Evolutionary conservation across 164 flowering plant species (phyloP).

Genomic region (Cinnamomum chago): DNA sequence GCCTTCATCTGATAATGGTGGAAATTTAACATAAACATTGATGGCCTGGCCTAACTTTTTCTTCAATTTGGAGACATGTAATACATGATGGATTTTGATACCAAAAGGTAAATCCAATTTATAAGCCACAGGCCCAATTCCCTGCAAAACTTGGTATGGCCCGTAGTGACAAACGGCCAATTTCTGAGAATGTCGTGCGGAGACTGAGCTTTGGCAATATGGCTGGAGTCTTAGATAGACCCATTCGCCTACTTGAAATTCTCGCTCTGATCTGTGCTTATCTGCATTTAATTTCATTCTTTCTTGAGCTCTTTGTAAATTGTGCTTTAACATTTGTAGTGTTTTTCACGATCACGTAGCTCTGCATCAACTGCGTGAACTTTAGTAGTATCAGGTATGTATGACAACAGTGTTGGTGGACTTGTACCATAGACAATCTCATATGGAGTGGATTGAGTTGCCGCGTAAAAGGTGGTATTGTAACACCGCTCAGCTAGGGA

Average conservation of each 20-base stretch:
- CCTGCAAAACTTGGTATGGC: no score
- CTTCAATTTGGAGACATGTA: conserved; percentile 8
- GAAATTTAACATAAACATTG: background rate
- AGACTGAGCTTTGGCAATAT: background rate
- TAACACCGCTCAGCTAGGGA: conserved; percentile 1
- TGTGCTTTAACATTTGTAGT: background rate
- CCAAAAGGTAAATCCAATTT: conserved; percentile 3
- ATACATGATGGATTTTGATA: background rate
- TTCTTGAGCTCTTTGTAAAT: background rate
- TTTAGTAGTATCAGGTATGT: no score
- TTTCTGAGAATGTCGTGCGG: background rate
- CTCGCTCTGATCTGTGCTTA: background rate
- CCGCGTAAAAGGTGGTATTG: background rate
- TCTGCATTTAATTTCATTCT: conserved; percentile 1
- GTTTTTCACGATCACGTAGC: background rate
- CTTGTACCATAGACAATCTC: no score
- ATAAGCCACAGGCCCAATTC: no score
- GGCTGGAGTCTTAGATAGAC: background rate
- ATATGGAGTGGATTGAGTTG: no score
- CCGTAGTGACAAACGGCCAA: no score
- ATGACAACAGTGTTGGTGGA: no score
- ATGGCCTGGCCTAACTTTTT: background rate
- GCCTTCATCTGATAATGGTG: background rate
- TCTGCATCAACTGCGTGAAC: background rate
- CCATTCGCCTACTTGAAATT: conserved; percentile 7